Base-by-base conservation (phyloP, 352 stramenopile genomes). In the Phytopythium mirpurense region DNA sequence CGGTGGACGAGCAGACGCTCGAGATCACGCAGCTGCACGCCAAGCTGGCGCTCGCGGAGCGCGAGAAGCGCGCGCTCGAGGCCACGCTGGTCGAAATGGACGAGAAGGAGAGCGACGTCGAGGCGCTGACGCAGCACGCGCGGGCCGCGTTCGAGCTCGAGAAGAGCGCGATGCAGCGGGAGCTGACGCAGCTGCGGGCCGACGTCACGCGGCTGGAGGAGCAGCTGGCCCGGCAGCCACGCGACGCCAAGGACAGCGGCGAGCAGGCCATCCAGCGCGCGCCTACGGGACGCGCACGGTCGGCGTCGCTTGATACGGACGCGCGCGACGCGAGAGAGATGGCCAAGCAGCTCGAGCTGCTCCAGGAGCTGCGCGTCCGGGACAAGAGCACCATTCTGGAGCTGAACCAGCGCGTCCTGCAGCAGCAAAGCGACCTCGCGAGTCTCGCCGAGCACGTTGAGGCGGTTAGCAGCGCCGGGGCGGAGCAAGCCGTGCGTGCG, bases 11-110 rank as follows among this genome's bases (percentile, higher is more conserved):
- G 54, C 73, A 83, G 49, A 86, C 72, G 23, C 46, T 86, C 41
- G 78, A 88, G 62, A 86, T 86, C 49, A 67, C 67, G 31, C 74
- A 86, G 45, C 51, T 85, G 23, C 78, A 86, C 57, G 49, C 59
- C 4, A 77, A 79, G 34, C 60, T 78, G 14, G 63, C 80, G n/a
- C 63, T 78, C 32, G 43, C 86, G 3, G 72, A 88, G 46, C 56
- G 55, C 10, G 73, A 87, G 46, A 90, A 90, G 42, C 18, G 72
- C 16, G 34, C 27, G 21, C 48, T 89, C 15, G 80, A 88, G 57
- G 63, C 62, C 9, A 85, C 87, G 37, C 54, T 93, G 7, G 70
- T 90, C n/a, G 80, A 89, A 51, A 85, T 88, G 72, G 72, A 90
- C 45, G 77, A 86, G 59, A 67, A 65, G 7, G 74, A 91, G 43